These are phyloP conservation scores for Melampsora larici-populina DNA, from an alignment of 1,284 basidiomycete genomes.

Conservation along the genomic window DNA sequence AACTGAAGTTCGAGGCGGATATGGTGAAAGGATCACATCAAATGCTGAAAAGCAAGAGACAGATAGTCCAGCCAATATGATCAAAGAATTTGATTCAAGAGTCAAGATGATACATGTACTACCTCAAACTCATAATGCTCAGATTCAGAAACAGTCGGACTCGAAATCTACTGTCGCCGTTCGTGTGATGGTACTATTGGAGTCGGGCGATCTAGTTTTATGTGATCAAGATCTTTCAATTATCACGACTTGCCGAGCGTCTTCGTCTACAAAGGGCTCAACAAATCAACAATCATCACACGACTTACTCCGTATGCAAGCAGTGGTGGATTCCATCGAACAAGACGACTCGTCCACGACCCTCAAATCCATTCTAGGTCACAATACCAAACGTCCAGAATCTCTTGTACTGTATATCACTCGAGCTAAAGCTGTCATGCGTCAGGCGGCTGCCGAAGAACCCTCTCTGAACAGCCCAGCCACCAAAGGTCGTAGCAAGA, in stretches of 20 bases:
- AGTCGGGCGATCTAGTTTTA: constrained; percentile 16
- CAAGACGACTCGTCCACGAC: not conserved
- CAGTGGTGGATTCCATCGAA: constrained; percentile 1
- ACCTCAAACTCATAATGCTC: not conserved
- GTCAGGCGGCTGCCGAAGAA: not conserved
- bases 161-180: not conserved
- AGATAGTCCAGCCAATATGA: constrained; percentile 13
- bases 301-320: constrained; percentile 1
- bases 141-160: not conserved
- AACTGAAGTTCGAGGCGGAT: constrained; percentile 26
- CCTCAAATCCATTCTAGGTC: not conserved
- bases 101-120: constrained; percentile 17
- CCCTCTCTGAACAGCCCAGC: not conserved
- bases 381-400: not conserved
- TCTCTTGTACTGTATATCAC: constrained; percentile 19
- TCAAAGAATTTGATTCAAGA: constrained; percentile 32
- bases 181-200: constrained; percentile 21
- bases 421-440: not conserved
- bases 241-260: constrained; percentile 11
- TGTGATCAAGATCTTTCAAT: constrained; percentile 17
- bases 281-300: not conserved
- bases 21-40: constrained; percentile 22
- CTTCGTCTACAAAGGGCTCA: not conserved
- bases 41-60: constrained; percentile 10
- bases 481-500: constrained; percentile 21